Evolutionary conservation across 1,139 yeast species (phyloP), one percentile per base, ranked within the genome.

Genomic region (Kluyveromyces sp.): DNA sequence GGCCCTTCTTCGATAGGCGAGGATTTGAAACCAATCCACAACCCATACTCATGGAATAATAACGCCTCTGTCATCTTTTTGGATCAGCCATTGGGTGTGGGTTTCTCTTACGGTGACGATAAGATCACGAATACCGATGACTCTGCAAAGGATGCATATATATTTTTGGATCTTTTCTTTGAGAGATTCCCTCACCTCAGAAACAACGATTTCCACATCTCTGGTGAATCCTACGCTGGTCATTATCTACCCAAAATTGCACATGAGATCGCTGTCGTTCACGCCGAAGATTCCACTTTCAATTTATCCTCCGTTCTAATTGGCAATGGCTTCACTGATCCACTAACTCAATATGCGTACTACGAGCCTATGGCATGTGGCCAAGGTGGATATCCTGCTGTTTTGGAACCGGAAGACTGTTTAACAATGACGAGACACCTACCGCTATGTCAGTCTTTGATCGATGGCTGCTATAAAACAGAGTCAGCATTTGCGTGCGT

Each of bases 191-290:
- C 85, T 13, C 71, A 80, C 50, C 80, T 78, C 57, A 51, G 65
- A 37, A 53, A 63, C n/a, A 71, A 75, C 51, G 73, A 72, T 36
- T 84, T 85, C 75, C 94, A 85, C 63, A 80, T 86, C 61, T 79
- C 94, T 43, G 95, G 95, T 47, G 95, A 86, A 65, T 82, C 92
- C 11, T 86, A 85, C 57, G 95, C 87, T 32, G 95, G 95, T 36
- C 94, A 84, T 64, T 85, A 85, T 61, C 78, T 85, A 51, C 95
- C 95, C 22, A 77, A 73, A 20, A 79, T 86, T 63, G 92, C 92
- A 15, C 68, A 75, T 39, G 94, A 83, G 59, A 83, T 86, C 49
- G 65, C 47, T 12, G 35, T 83, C 48, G 70, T 67, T 50, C 78
- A 79, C 60, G 77, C 78, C 16, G 85, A 80, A 57, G 44, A 37